Conservation (phyloP, 1,139 yeast species). For the Yamadazyma diospyri region DNA sequence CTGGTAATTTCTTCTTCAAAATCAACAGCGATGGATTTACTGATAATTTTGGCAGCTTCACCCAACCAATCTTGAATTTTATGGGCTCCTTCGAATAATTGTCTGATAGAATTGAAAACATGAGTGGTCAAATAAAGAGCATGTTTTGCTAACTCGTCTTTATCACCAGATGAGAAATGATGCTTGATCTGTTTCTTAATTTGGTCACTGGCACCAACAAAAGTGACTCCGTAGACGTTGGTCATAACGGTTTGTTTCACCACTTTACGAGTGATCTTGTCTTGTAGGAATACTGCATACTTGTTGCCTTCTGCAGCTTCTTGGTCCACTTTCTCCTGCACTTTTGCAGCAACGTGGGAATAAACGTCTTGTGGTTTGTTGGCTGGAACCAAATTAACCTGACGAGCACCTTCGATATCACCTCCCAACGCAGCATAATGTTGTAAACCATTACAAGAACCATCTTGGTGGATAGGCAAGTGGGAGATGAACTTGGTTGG, state of each 20-base stretch:
- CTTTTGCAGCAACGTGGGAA: constrained; percentile 74
- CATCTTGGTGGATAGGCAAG: constrained; percentile 95
- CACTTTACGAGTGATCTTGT: constrained; percentile 75
- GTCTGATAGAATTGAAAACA: constrained; percentile 81
- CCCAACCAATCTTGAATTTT: constrained; percentile 95
- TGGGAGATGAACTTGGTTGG: constrained; percentile 76
- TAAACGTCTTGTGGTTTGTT: constrained; percentile 92
- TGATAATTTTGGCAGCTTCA: constrained; percentile 75
- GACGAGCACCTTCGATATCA: constrained; percentile 89
- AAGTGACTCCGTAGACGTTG: constrained; percentile 96
- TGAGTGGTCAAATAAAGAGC: constrained; percentile 71
- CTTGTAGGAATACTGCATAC: constrained; percentile 52
- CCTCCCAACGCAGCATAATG: constrained; percentile 99
- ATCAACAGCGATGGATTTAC: constrained; percentile 74
- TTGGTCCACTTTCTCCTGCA: constrained; percentile 51
- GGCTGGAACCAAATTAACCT: constrained; percentile 81
- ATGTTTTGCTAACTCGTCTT: constrained; percentile 38
- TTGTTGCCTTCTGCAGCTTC: constrained; percentile 59
- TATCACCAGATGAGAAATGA: constrained; percentile 41
- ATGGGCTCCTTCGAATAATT: constrained; percentile 90
- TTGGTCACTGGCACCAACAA: constrained; percentile 88
- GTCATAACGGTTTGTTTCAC: constrained; percentile 99
- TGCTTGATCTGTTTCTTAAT: constrained; percentile 62
- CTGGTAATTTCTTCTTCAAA: constrained; percentile 23
- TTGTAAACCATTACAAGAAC: constrained; percentile 95